Conservation (phyloP, 2,329 filamentous ascomycete genomes). For the Penicillium sp. region DNA sequence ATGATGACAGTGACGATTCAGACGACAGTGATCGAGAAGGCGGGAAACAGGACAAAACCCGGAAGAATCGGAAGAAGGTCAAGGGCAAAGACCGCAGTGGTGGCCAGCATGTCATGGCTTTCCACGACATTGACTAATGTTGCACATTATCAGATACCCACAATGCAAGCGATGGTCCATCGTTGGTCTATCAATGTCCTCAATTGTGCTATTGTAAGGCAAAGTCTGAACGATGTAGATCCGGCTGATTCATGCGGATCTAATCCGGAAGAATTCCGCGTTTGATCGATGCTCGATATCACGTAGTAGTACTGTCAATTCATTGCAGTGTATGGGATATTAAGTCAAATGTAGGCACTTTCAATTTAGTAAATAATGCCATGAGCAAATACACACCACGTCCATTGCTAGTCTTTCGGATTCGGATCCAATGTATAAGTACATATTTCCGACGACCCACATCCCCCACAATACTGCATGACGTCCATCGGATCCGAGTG, state of each 20-base stretch:
- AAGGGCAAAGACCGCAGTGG: conserved; percentile 41
- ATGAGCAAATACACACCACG: no score
- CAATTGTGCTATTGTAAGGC: no score
- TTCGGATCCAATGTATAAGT: no score
- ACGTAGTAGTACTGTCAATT: no score
- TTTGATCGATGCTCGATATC: neutral
- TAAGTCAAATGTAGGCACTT: no score
- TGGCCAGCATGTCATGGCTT: conserved; percentile 40
- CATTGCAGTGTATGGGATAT: no score
- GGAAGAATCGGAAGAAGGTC: conserved; percentile 44
- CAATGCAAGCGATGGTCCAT: no score
- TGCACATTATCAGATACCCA: conserved; percentile 22
- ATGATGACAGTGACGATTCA: conserved; percentile 38
- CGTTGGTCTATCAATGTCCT: no score
- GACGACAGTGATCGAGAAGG: conserved; percentile 47
- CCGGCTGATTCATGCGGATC: conserved; percentile 17
- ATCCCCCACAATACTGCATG: conserved; percentile 12
- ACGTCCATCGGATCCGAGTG: conserved; percentile 12
- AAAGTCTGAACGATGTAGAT: no score
- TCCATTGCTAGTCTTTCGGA: no score
- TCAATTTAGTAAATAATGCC: no score
- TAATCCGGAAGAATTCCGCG: conserved; percentile 13
- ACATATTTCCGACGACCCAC: conserved; percentile 21
- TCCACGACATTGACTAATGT: conserved; percentile 39
- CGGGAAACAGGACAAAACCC: conserved; percentile 37